These are phyloP conservation scores for Zalerion maritima DNA, from an alignment of 495 filamentous ascomycete species.

Conservation along the genomic window DNA sequence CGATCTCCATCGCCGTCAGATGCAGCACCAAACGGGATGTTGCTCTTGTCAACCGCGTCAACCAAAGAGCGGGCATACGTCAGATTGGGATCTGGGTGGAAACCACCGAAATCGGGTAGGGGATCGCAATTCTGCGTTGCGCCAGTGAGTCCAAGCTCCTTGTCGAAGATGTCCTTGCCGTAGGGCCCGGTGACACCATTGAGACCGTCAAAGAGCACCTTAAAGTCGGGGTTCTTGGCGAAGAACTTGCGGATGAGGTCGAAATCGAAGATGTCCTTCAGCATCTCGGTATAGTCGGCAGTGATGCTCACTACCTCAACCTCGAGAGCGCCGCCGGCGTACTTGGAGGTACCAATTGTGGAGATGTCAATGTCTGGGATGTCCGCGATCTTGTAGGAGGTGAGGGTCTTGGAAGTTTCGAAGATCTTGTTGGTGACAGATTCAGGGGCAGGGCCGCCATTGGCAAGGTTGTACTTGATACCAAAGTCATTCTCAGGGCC, in stretches of 20 bases:
- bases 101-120: conserved; percentile 86
- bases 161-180: conserved; percentile 84
- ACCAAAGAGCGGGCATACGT: conserved; percentile 96
- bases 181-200: conserved; percentile 93
- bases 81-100: conserved; percentile 94
- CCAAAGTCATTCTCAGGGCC: conserved; percentile 90
- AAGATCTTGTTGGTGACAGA: conserved; percentile 95
- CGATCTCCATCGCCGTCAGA: conserved; percentile 95
- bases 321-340: conserved; percentile 72
- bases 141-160: conserved; percentile 69
- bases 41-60: conserved; percentile 78
- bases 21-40: conserved; percentile 89
- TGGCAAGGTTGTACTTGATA: conserved; percentile 97
- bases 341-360: conserved; percentile 67
- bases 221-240: conserved; percentile 72
- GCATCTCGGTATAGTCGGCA: conserved; percentile 80
- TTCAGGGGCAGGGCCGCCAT: conserved; percentile 90
- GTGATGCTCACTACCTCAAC: conserved; percentile 91
- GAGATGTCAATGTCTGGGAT: conserved; percentile 76
- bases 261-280: conserved; percentile 98
- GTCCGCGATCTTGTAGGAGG: conserved; percentile 79
- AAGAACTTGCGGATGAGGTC: conserved; percentile 88
- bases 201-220: conserved; percentile 89
- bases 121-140: conserved; percentile 91
- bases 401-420: conserved; percentile 73